Base-by-base conservation (phyloP, 2,329 filamentous ascomycete species). In the Pestalotiopsis sp. region DNA sequence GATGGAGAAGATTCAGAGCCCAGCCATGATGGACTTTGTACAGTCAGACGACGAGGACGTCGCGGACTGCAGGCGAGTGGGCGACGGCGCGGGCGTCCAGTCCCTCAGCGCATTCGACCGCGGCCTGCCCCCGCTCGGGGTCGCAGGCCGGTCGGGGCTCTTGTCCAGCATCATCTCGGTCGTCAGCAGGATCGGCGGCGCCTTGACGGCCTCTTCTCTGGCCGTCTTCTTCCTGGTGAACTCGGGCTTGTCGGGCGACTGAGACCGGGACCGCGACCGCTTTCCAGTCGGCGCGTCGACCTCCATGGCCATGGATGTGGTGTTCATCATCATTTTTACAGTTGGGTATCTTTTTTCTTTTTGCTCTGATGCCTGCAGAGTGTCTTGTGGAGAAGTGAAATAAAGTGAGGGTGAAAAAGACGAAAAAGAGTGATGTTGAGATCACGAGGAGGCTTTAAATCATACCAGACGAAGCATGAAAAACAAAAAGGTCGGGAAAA, bases 151-250 rank as follows among this genome's bases (percentile, higher is more conserved):
- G 31, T 56, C 45, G 17, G 64, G 17, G 56, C 64, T 60, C 64
- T 60, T 60, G 23, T 66, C 64, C 31, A 66, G 17, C 64, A 60
- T 66, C 52, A 60, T 66, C 27, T 66, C 64, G 5, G 56, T 60
- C 4, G 64, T 59, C n/a, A 66, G 20, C n/a, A 60, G n/a, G 12
- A 66, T 60, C 14, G 64, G 64, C 36, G 27, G 41, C 17, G 64
- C 56, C 36, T 60, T 66, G 52, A 66, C 64, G 12, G 64, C 41
- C 27, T 59, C 31, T 31, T 66, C 64, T 49, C 20, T 60, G 31
- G 64, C 64, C n/a, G 64, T 52, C 64, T 60, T 59, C 56, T 66
- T 66, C 52, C 64, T 59, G 64, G 52, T 41, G 23, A 52, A 11
- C 17, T 66, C 64, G 9, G 27, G 25, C 56, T 45, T 45, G 58